phyloP scores from a whole-genome alignment of 2,329 filamentous ascomycete genomes.

The Aspergillus awamori region DNA sequence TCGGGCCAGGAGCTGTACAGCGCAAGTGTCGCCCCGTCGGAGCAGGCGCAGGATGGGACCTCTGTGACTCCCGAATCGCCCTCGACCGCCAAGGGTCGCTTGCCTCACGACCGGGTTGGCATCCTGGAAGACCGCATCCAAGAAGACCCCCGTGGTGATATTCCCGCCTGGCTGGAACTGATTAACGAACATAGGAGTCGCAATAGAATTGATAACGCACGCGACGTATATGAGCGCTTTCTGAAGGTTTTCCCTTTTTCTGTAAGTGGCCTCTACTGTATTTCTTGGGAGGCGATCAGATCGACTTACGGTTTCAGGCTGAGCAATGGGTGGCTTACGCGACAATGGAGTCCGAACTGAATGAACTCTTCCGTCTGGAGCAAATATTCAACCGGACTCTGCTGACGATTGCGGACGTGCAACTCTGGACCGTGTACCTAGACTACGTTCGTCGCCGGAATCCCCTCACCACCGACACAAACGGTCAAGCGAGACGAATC shows the following conservation, averaged over 20 bases:
- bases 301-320: conserved; percentile 62
- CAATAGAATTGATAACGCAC: conserved; percentile 78
- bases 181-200: conserved; percentile 82
- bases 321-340: conserved; percentile 89
- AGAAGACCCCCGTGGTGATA: conserved; percentile 88
- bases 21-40: conserved; percentile 35
- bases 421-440: conserved; percentile 89
- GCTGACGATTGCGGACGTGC: conserved; percentile 76
- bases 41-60: conserved; percentile 38
- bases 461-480: conserved; percentile 78
- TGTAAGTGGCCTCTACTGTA: conserved; percentile 61
- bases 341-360: conserved; percentile 84
- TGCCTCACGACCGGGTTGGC: conserved; percentile 73
- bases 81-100: conserved; percentile 53
- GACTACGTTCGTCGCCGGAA: conserved; percentile 93
- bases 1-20: conserved; percentile 42
- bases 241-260: conserved; percentile 85
- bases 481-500: conserved; percentile 73
- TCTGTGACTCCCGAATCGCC: conserved; percentile 50
- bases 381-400: conserved; percentile 81
- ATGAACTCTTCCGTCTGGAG: conserved; percentile 80
- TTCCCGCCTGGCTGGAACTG: conserved; percentile 86
- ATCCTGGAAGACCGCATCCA: conserved; percentile 87
- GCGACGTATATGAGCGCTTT: conserved; percentile 82
- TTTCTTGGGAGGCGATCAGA: background rate